Evolutionary conservation across 495 filamentous ascomycete species (phyloP).

Genomic region (Aspergillus mulundensis): DNA sequence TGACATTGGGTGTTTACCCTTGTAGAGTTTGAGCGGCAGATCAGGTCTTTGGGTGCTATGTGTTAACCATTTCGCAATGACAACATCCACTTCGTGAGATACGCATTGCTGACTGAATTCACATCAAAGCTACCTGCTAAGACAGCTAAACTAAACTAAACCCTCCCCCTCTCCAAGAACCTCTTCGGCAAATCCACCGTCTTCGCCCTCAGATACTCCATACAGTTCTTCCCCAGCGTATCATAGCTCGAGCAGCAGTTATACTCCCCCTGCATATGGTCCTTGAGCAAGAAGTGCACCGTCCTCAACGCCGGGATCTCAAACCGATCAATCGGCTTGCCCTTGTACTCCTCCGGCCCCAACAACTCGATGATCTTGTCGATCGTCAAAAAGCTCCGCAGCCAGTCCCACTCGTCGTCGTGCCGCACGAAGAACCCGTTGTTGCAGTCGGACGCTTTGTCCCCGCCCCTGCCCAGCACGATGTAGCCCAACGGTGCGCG

Average conservation of each 20-base stretch:
- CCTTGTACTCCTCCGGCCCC: neutral
- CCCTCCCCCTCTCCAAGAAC: neutral
- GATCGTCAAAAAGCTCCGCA: constrained; percentile 22
- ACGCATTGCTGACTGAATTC: too few species aligned
- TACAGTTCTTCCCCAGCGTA: neutral
- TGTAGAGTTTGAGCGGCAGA: too few species aligned
- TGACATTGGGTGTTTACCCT: too few species aligned
- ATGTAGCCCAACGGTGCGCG: constrained; percentile 19
- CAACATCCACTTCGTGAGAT: too few species aligned
- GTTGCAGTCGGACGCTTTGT: constrained; percentile 29
- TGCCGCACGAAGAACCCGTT: constrained; percentile 25
- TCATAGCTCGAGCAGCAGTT: neutral
- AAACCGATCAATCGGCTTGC: neutral
- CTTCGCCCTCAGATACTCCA: neutral
- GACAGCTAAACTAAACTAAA: neutral
- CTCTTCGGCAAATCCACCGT: neutral
- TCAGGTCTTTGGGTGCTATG: too few species aligned
- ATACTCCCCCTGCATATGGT: neutral
- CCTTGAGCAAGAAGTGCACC: neutral
- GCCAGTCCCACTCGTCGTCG: constrained; percentile 23
- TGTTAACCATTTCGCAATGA: too few species aligned
- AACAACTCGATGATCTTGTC: constrained; percentile 10
- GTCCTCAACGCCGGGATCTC: neutral
- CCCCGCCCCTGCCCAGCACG: constrained; percentile 27
- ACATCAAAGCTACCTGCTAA: too few species aligned